Conservation (phyloP, 192 early-diverging fungal species). For the Neocallimastix lanati region DNA sequence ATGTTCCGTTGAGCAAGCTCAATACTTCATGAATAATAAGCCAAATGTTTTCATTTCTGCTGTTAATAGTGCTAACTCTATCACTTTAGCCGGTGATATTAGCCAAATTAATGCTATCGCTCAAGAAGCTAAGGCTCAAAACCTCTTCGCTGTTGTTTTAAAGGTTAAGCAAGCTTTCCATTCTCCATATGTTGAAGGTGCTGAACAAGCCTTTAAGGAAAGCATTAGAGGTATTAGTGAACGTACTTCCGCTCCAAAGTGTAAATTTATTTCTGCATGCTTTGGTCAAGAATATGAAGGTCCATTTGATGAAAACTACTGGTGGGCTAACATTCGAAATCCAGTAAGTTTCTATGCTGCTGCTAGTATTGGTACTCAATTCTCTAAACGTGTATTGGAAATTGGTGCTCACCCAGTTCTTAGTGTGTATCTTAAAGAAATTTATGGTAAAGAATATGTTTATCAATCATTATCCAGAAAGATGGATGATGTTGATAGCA, state of each 20-base stretch:
- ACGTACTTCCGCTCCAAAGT: not conserved
- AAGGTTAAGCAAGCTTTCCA: conserved; percentile 12
- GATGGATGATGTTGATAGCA: not conserved
- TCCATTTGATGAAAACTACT: not conserved
- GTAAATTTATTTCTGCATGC: not conserved
- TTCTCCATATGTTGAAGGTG: conserved; percentile 8
- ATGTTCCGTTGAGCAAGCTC: not conserved
- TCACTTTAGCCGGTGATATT: conserved; percentile 9
- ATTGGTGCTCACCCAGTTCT: not conserved
- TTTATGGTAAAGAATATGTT: not conserved
- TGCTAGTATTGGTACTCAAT: not conserved
- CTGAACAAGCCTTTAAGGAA: not conserved
- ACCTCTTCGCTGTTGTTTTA: conserved; percentile 9
- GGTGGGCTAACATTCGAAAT: not conserved
- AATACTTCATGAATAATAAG: conserved; percentile 1
- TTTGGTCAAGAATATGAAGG: not conserved
- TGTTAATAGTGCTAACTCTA: conserved; percentile 11
- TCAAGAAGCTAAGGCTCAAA: conserved; percentile 6
- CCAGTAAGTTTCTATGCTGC: not conserved
- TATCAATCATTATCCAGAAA: not conserved
- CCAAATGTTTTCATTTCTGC: conserved; percentile 6
- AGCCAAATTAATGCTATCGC: conserved; percentile 7
- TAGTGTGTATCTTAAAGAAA: not conserved
- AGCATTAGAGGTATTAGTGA: not conserved
- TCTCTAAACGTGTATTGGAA: not conserved